Percentiles rank a stretch among this genome's conserved stretches.
These are phyloP conservation scores for Coccomyxa subellipsoidea DNA, from an alignment of 163 green algal species.

Conservation along the genomic window DNA sequence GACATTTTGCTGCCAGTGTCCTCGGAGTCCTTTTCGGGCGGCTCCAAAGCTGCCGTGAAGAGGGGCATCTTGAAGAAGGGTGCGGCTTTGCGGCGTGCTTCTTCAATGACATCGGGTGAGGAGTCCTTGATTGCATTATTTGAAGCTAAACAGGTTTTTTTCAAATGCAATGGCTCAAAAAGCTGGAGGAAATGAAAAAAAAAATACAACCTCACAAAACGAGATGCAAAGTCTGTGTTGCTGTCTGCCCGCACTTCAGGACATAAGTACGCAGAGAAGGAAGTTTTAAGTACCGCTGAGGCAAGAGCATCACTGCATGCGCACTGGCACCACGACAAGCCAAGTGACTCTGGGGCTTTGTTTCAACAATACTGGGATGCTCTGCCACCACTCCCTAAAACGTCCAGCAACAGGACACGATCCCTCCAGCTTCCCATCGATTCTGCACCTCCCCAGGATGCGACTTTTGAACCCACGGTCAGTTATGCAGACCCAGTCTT, in stretches of 20 bases:
- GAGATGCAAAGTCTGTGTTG: no score
- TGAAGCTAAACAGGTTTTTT: no score
- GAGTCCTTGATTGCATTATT: not conserved
- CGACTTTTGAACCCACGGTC: not conserved
- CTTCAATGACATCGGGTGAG: not conserved
- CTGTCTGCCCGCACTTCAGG: not conserved
- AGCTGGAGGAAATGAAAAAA: no score
- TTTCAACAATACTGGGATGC: constrained; percentile 1
- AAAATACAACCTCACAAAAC: no score
- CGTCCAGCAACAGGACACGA: not conserved
- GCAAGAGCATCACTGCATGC: not conserved
- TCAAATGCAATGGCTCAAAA: no score
- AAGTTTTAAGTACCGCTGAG: not conserved
- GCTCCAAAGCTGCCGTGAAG: not conserved
- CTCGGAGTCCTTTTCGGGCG: not conserved
- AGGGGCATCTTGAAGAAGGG: constrained; percentile 5
- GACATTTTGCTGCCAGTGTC: not conserved
- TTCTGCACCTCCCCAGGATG: not conserved
- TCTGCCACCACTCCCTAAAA: not conserved
- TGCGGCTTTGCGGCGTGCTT: not conserved
- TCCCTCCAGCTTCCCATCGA: not conserved
- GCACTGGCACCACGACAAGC: not conserved
- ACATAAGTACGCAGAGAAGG: not conserved
- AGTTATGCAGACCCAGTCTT: no score
- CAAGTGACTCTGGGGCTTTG: not conserved